Evolutionary conservation across 768 basidiomycete species (phyloP), one percentile per base, ranked within the genome.

Genomic region (Mycena sanguinolenta): DNA sequence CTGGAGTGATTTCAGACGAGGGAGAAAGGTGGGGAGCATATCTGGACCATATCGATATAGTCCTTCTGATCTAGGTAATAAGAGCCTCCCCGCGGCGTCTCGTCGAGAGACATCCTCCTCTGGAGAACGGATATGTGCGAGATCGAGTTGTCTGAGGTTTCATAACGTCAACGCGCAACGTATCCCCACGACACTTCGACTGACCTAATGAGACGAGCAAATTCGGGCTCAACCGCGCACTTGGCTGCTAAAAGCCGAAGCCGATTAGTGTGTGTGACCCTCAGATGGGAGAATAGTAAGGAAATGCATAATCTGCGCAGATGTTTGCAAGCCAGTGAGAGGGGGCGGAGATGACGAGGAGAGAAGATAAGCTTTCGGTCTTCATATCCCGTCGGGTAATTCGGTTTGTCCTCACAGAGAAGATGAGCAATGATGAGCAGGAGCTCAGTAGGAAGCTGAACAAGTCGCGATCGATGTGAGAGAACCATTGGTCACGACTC

Each of bases 391-490:
- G 7, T 30, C 2, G 39, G 12, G 19, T 30, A 36, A 13, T 17
- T 38, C 17, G 23, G 27, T 9, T 10, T 27, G 4, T 28, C 5
- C 34, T 46, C 39, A 36, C 42, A 57, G 25, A 60, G 36, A 14
- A 38, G 38, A 6, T 57, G 25, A 54, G 62, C n/a, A 14, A 62
- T 63, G 34, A 59, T 39, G 36, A 63, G 49, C 36, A 63, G 46
- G 23, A 69, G 68, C 68, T 69, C 68, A 30, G 27, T 49, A n/a
- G 68, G 68, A 4, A 69, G 68, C 16, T 21, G 28, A 21, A 38
- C 9, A 49, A 69, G 55, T 50, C 10, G 65, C 25, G 44, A 50
- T 28, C 1, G 42, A 34, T 17, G 16, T 17, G 23, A 27, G 27
- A 30, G 21, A 21, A 38, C 34, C 63, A 64, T 63, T 4, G 32